A percentile compares a stretch with the other conserved stretches of the same genome.
Evolutionary conservation across 2,329 filamentous ascomycete species (phyloP).

Genomic region (Colletotrichum agaves): DNA sequence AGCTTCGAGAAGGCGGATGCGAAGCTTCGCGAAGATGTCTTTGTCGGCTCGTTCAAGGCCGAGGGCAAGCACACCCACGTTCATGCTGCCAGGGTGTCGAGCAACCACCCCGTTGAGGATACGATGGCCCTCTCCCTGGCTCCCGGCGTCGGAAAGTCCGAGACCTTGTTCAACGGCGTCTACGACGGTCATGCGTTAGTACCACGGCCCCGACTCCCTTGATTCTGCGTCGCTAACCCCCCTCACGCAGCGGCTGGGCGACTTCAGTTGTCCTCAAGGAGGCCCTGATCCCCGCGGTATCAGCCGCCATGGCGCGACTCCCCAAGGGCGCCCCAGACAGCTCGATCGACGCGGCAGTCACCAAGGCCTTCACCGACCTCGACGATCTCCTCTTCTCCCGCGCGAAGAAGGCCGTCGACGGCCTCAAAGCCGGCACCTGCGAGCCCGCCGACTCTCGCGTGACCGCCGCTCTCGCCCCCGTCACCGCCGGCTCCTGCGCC

Average conservation of each 20-base stretch:
- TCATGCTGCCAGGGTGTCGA: slow-evolving; percentile 48
- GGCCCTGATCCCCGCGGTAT: slow-evolving; percentile 55
- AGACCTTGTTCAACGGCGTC: slow-evolving; percentile 51
- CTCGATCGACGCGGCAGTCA: slow-evolving; percentile 65
- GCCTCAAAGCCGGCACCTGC: slow-evolving; percentile 41
- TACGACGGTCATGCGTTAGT: slow-evolving; percentile 62
- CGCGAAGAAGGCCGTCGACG: slow-evolving; percentile 47
- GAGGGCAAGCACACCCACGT: slow-evolving; percentile 44
- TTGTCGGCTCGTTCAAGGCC: slow-evolving; percentile 41
- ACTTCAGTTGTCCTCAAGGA: slow-evolving; percentile 54
- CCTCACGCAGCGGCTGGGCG: slow-evolving; percentile 49
- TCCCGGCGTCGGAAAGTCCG: slow-evolving; percentile 43
- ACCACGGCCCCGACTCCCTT: not conserved
- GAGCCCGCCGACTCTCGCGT: slow-evolving; percentile 26
- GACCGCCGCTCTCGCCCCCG: slow-evolving; percentile 46
- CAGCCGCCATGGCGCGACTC: slow-evolving; percentile 47
- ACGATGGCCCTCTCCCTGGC: slow-evolving; percentile 48
- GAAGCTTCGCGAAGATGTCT: slow-evolving; percentile 46
- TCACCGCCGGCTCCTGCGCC: slow-evolving; percentile 68
- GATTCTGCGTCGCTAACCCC: not conserved
- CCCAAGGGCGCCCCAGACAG: slow-evolving; percentile 51
- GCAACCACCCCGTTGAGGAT: slow-evolving; percentile 50
- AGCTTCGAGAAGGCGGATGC: slow-evolving; percentile 44
- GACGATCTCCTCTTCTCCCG: slow-evolving; percentile 65
- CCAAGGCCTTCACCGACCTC: slow-evolving; percentile 64